phyloP scores from a whole-genome alignment of 306 rosid species.

The Dalbergia oliveri region DNA sequence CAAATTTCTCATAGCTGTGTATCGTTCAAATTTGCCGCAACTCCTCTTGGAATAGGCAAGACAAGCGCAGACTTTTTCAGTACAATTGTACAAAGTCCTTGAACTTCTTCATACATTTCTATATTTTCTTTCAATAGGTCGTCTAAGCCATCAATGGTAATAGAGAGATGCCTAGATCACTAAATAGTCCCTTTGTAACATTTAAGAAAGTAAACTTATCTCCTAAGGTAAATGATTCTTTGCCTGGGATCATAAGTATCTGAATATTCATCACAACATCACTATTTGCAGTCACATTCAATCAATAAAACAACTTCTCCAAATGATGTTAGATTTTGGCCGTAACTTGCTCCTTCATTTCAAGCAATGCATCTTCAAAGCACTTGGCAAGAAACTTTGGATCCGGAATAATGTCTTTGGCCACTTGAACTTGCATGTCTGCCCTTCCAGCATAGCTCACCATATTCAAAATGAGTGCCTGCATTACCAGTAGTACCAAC shows the following conservation, averaged over 20 bases:
- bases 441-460: constrained; percentile 89
- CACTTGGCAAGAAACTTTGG: constrained; percentile 83
- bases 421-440: constrained; percentile 92
- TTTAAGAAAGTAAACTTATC: neutral
- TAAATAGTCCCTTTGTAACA: neutral
- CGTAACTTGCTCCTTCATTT: constrained; percentile 69
- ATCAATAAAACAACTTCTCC: constrained; percentile 15
- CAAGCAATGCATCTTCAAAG: constrained; percentile 85
- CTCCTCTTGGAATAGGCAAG: too few species aligned
- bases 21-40: too few species aligned
- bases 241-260: constrained; percentile 23
- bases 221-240: neutral
- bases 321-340: constrained; percentile 37
- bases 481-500: constrained; percentile 45
- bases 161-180: neutral
- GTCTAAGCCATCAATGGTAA: neutral
- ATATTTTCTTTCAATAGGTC: too few species aligned
- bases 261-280: neutral
- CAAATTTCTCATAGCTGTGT: too few species aligned
- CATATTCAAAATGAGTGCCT: constrained; percentile 90
- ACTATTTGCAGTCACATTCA: constrained; percentile 21
- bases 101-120: too few species aligned
- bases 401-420: constrained; percentile 90
- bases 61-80: too few species aligned
- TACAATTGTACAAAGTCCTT: too few species aligned